Base-by-base conservation (phyloP, 2,329 filamentous ascomycete species). In the Xylaria digitata region DNA sequence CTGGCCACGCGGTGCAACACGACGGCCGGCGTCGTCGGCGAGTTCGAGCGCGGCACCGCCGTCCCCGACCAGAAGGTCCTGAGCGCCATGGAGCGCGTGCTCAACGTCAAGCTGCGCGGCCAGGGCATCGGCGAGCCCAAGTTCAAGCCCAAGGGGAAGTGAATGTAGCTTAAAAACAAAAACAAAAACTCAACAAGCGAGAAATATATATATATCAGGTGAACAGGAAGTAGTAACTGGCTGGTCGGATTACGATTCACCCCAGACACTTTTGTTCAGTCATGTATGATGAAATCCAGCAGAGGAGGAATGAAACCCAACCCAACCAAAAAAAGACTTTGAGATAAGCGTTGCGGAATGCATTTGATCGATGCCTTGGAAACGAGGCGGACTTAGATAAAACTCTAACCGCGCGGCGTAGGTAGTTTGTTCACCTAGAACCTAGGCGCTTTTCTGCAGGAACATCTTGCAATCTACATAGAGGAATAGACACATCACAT, bases 1-100 rank as follows among this genome's bases (percentile, higher is more conserved):
- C 84, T 90, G 46, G 95, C 94, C 68, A 93, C 91, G 72, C 93
- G 93, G 83, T 94, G 92, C 86, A 97, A 97, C 85, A 94, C 91
- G 68, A 95, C 92, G 48, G 88, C 90, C 59, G 87, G 88, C 71
- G 84, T 96, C 73, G 86, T 98, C 70, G 92, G 91, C 77, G 90
- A 94, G 75, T 94, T 97, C 77, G 95, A 98, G 89, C 87, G 90
- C 72, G 94, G 92, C 74, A 87, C 84, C 74, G 94, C 89, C 64
- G 76, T 87, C 52, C 94, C 92, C 64, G 94, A 97, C 82, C 94
- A 96, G 82, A 94, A 94, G 85, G 83, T 96, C 61, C 84, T 97
- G 64, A 81, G 81, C 67, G 83, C 86, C 72, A 93, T 97, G 86
- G 93, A 97, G 87, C 86, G 90, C 61, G 89, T 92, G 70, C 88